phyloP scores from a whole-genome alignment of 768 basidiomycete species.

The Galerina marginata region DNA sequence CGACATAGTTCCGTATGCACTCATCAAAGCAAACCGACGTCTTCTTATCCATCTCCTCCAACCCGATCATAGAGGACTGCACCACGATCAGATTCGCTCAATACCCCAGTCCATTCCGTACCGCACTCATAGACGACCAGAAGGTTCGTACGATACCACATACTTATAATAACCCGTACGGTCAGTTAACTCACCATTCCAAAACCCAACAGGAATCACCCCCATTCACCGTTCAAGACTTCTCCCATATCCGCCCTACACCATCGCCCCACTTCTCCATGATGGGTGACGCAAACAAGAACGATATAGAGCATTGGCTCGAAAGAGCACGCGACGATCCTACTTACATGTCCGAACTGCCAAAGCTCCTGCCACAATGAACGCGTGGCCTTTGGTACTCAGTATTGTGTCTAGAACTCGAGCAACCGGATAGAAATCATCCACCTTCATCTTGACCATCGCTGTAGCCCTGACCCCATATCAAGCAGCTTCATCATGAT shows the following conservation, averaged over 20 bases:
- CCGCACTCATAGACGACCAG: slow-evolving; percentile 19
- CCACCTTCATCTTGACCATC: neutral
- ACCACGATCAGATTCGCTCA: slow-evolving; percentile 61
- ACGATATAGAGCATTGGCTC: slow-evolving; percentile 7
- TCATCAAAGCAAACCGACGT: slow-evolving; percentile 67
- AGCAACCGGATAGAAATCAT: neutral
- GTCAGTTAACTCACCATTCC: neutral
- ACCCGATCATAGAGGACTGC: slow-evolving; percentile 84
- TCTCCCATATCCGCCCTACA: slow-evolving; percentile 79
- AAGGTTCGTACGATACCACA: slow-evolving; percentile 18
- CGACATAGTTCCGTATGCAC: slow-evolving; percentile 84
- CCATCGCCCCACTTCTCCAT: slow-evolving; percentile 81
- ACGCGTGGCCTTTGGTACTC: too few species aligned
- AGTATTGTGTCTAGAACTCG: neutral
- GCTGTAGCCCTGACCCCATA: neutral
- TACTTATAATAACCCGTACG: neutral
- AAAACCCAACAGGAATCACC: slow-evolving; percentile 35
- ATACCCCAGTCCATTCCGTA: slow-evolving; percentile 55
- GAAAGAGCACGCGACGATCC: neutral
- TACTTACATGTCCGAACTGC: neutral
- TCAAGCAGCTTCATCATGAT: neutral
- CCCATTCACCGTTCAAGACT: slow-evolving; percentile 72
- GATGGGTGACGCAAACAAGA: slow-evolving; percentile 26
- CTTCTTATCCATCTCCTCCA: slow-evolving; percentile 68
- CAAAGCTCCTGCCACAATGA: neutral